phyloP scores from a whole-genome alignment of 371 early-diverging fungal species.

The Mucor irregularis region DNA sequence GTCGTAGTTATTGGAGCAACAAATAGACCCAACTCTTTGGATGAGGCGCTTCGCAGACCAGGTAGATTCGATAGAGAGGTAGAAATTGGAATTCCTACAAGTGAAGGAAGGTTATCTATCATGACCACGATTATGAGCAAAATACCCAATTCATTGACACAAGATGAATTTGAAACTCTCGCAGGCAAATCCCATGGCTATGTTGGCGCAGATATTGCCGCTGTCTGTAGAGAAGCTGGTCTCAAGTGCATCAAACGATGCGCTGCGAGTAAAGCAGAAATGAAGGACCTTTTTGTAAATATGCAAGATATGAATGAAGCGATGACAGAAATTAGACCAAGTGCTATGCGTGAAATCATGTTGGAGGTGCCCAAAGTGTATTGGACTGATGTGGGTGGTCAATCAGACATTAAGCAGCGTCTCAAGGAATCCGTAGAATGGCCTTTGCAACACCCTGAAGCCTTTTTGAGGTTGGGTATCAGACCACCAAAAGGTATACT shows the following conservation, averaged over 20 bases:
- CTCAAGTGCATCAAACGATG: constrained; percentile 74
- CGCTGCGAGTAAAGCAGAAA: constrained; percentile 9
- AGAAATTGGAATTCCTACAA: constrained; percentile 92
- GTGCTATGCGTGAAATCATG: constrained; percentile 96
- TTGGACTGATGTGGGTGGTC: constrained; percentile 98
- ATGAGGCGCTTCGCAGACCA: constrained; percentile 96
- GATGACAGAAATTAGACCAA: constrained; percentile 79
- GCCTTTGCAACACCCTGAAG: constrained; percentile 94
- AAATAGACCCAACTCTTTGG: constrained; percentile 93
- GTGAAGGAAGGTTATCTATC: constrained; percentile 74
- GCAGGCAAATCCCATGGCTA: constrained; percentile 87
- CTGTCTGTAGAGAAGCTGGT: constrained; percentile 88
- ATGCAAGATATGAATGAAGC: constrained; percentile 55
- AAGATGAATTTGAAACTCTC: constrained; percentile 57
- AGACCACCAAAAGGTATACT: constrained; percentile 96
- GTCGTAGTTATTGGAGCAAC: constrained; percentile 97
- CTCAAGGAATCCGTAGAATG: constrained; percentile 98
- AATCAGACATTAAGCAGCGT: constrained; percentile 90
- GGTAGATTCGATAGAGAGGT: constrained; percentile 98
- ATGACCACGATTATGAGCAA: constrained; percentile 67
- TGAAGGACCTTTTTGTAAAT: constrained; percentile 19
- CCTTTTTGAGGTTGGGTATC: constrained; percentile 86
- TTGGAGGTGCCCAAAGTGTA: constrained; percentile 94
- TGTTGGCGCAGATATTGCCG: constrained; percentile 97
- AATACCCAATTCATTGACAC: constrained; percentile 70